Percentiles rank a stretch among this genome's conserved stretches.
phyloP scores from a whole-genome alignment of 768 basidiomycete species.

The Mycena galericulata region DNA sequence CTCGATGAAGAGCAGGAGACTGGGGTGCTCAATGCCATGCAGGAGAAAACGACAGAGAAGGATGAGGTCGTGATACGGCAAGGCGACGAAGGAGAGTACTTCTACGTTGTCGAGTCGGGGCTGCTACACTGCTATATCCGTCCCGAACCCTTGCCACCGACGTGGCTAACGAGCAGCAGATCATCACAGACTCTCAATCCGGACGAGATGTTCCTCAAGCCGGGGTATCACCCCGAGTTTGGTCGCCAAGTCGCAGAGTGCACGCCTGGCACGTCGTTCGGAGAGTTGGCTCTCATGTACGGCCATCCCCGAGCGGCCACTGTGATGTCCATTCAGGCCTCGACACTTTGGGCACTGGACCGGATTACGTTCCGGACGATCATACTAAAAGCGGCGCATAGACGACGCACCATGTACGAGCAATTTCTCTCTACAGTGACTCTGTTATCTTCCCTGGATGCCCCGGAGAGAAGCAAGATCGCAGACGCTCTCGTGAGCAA shows the following conservation, averaged over 20 bases:
- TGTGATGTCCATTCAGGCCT: constrained; percentile 85
- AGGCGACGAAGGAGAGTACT: constrained; percentile 96
- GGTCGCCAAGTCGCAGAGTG: constrained; percentile 90
- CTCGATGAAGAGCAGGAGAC: constrained; percentile 96
- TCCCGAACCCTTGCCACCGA: constrained; percentile 71
- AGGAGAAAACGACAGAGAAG: constrained; percentile 76
- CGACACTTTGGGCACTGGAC: constrained; percentile 94
- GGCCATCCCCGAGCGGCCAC: constrained; percentile 96
- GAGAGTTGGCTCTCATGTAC: constrained; percentile 98
- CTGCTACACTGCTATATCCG: constrained; percentile 86
- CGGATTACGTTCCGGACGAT: constrained; percentile 99
- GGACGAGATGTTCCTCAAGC: constrained; percentile 69
- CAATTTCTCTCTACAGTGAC: constrained; percentile 93
- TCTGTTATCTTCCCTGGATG: constrained; percentile 86
- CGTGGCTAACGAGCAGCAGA: constrained; percentile 62
- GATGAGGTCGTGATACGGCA: constrained; percentile 96
- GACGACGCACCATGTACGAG: constrained; percentile 96
- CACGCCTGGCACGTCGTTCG: constrained; percentile 88
- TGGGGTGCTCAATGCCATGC: constrained; percentile 96
- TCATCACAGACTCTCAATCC: constrained; percentile 52
- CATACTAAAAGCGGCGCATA: constrained; percentile 91
- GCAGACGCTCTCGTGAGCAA: constrained; percentile 93
- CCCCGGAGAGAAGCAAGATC: constrained; percentile 94
- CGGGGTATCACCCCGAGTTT: constrained; percentile 75
- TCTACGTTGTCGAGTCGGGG: constrained; percentile 96